phyloP scores from a whole-genome alignment of 164 flowering plant species.

The Berberis thunbergii region DNA sequence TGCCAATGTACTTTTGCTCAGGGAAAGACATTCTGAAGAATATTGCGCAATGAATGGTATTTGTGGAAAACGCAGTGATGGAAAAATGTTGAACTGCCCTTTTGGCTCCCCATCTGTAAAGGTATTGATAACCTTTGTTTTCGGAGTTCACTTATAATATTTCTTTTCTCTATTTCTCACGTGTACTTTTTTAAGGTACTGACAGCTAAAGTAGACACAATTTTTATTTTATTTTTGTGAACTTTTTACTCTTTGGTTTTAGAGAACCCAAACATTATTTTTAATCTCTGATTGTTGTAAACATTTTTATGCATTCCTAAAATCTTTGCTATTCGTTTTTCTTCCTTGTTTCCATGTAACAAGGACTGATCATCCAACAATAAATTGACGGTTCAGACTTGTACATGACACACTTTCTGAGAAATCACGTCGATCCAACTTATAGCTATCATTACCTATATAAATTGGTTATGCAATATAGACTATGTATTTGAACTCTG shows the following conservation, averaged over 20 bases:
- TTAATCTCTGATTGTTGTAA: background rate
- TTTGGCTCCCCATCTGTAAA: constrained; percentile 57
- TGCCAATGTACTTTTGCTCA: constrained; percentile 10
- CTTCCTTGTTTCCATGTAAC: too few species aligned
- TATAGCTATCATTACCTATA: too few species aligned
- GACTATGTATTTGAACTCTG: too few species aligned
- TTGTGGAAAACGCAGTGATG: constrained; percentile 80
- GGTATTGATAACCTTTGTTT: constrained; percentile 32
- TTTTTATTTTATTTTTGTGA: background rate
- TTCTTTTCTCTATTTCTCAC: background rate
- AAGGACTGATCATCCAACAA: too few species aligned
- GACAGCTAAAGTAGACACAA: background rate
- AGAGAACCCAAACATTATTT: background rate
- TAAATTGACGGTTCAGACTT: too few species aligned
- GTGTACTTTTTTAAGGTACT: background rate
- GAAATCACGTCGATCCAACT: too few species aligned
- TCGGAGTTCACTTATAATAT: background rate
- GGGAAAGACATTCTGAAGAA: constrained; percentile 56
- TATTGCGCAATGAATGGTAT: constrained; percentile 93
- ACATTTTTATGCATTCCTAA: background rate
- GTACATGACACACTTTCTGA: too few species aligned
- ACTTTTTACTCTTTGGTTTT: background rate
- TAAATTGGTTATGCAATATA: too few species aligned
- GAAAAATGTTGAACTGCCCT: constrained; percentile 87
- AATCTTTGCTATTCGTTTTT: background rate